These are phyloP conservation scores for Beta lomatogona DNA, from an alignment of 179 eudicot genomes.

Conservation along the genomic window DNA sequence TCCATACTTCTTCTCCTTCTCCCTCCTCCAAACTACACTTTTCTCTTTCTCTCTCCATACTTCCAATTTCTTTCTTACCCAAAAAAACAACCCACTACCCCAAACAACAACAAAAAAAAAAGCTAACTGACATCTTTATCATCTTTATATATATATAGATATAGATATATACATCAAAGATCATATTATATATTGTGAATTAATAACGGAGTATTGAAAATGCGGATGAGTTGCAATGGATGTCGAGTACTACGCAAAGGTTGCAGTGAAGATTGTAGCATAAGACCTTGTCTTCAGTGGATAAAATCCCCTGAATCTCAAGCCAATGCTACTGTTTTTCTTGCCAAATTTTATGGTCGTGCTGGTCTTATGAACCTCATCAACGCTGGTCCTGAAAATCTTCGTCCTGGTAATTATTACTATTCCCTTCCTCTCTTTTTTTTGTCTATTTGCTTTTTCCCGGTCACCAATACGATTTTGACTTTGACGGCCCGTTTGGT, in stretches of 20 bases:
- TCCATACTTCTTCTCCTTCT: neutral
- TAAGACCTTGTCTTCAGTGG: conserved; percentile 78
- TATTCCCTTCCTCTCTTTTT: too few relatives aligned
- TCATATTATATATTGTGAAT: too few relatives aligned
- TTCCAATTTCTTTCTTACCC: too few relatives aligned
- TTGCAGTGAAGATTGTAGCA: conserved; percentile 73
- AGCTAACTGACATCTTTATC: too few relatives aligned
- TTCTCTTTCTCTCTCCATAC: neutral
- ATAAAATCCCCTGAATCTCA: conserved; percentile 66
- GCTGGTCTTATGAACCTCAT: conserved; percentile 63
- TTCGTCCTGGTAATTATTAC: conserved; percentile 66
- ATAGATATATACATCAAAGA: too few relatives aligned
- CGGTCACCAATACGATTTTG: too few relatives aligned
- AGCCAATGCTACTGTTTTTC: conserved; percentile 79
- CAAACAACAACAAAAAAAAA: too few relatives aligned
- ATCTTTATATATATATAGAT: too few relatives aligned
- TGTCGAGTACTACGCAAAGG: conserved; percentile 78
- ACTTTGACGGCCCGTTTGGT: too few relatives aligned
- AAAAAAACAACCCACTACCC: neutral
- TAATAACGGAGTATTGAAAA: conserved; percentile 10
- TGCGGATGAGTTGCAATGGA: conserved; percentile 94
- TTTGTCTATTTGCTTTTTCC: neutral
- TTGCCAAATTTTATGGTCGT: conserved; percentile 80
- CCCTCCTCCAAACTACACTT: neutral
- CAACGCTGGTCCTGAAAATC: conserved; percentile 73